A percentile compares a stretch with the other conserved stretches of the same genome.
phyloP scores from a whole-genome alignment of 2,329 filamentous ascomycete genomes.

The Aureobasidium sp. region DNA sequence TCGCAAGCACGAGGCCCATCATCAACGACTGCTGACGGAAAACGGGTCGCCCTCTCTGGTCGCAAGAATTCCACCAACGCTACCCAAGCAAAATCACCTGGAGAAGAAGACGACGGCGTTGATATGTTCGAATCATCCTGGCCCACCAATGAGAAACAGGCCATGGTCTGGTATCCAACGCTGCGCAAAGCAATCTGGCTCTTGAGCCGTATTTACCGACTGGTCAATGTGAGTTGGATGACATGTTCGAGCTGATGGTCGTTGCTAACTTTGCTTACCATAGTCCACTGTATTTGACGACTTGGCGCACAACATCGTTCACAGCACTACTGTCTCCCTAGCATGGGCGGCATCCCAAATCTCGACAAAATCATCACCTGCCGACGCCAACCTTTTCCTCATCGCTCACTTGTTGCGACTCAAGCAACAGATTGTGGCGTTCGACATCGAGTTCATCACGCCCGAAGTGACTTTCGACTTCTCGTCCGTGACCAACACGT shows the following conservation, averaged over 20 bases:
- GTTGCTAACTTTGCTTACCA: slow-evolving; percentile 17
- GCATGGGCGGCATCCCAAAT: slow-evolving; percentile 62
- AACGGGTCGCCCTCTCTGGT: slow-evolving; percentile 43
- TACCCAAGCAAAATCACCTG: slow-evolving; percentile 40
- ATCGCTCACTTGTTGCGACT: slow-evolving; percentile 90
- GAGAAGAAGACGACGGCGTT: slow-evolving; percentile 43
- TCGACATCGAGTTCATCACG: slow-evolving; percentile 75
- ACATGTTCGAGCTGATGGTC: slow-evolving; percentile 7
- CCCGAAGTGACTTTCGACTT: slow-evolving; percentile 59
- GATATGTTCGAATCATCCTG: slow-evolving; percentile 38
- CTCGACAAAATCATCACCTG: slow-evolving; percentile 51
- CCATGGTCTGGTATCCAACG: slow-evolving; percentile 56
- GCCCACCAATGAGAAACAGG: slow-evolving; percentile 34
- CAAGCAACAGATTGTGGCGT: slow-evolving; percentile 90
- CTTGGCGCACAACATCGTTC: slow-evolving; percentile 71
- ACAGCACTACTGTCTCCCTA: slow-evolving; percentile 78
- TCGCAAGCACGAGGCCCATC: slow-evolving; percentile 26
- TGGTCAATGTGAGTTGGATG: slow-evolving; percentile 50
- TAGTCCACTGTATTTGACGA: slow-evolving; percentile 62
- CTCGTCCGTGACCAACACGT: slow-evolving; percentile 55
- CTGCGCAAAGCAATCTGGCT: slow-evolving; percentile 59
- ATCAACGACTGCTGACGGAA: slow-evolving; percentile 21
- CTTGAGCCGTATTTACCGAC: slow-evolving; percentile 58
- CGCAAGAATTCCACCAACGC: slow-evolving; percentile 32
- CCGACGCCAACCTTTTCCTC: slow-evolving; percentile 82